Evolutionary conservation across 78 protist species (phyloP).

Genomic region (Cavenderia fasciculata): DNA sequence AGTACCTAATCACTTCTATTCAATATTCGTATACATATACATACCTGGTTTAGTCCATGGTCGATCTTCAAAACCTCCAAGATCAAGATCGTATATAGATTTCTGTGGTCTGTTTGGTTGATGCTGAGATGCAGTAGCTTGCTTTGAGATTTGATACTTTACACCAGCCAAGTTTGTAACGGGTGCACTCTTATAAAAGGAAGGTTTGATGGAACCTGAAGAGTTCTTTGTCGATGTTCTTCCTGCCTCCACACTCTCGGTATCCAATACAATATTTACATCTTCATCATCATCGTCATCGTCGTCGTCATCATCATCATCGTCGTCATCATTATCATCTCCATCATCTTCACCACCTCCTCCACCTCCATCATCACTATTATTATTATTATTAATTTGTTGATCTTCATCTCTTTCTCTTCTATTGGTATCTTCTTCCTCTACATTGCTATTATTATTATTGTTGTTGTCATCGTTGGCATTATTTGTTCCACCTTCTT

Average conservation of each 20-base stretch:
- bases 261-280: slow-evolving; percentile 48
- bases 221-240: background rate
- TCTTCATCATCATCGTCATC: slow-evolving; percentile 68
- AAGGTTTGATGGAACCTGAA: background rate
- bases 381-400: background rate
- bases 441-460: too few relatives aligned
- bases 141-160: slow-evolving; percentile 6
- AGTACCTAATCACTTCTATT: background rate
- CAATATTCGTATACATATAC: background rate
- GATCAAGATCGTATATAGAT: slow-evolving; percentile 60
- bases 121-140: background rate
- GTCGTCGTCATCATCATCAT: slow-evolving; percentile 68
- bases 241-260: slow-evolving; percentile 50
- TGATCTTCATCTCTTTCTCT: background rate
- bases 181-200: background rate
- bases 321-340: slow-evolving; percentile 22
- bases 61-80: slow-evolving; percentile 77
- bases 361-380: background rate
- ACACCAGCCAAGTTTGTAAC: slow-evolving; percentile 28
- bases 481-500: too few relatives aligned
- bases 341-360: background rate
- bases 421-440: background rate
- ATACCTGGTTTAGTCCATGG: slow-evolving; percentile 89
- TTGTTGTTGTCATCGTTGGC: too few relatives aligned
- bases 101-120: slow-evolving; percentile 62